These are phyloP conservation scores for Candida dajiaensis DNA, from an alignment of 805 yeast species.

Conservation along the genomic window DNA sequence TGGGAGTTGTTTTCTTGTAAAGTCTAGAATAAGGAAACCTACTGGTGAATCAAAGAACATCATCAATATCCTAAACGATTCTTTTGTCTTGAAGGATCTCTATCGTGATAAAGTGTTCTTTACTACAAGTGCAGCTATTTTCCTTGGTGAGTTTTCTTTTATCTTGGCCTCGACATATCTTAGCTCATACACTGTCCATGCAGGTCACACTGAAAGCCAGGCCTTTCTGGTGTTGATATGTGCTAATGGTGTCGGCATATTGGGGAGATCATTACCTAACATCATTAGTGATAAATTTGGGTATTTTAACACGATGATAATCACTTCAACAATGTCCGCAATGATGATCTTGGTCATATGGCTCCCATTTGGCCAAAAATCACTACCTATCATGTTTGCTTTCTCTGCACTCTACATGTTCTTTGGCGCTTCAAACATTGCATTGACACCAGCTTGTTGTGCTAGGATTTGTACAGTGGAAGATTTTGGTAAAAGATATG, in stretches of 20 bases:
- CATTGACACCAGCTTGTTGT: conserved; percentile 66
- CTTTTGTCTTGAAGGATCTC: conserved; percentile 11
- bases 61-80: conserved; percentile 1
- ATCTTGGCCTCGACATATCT: conserved; percentile 48
- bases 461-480: conserved; percentile 56
- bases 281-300: conserved; percentile 49
- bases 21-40: conserved; percentile 29
- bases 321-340: conserved; percentile 40
- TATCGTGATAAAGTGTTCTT: conserved; percentile 10
- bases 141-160: conserved; percentile 41
- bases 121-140: conserved; percentile 12
- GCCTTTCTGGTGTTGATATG: conserved; percentile 33
- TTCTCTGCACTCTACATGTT: conserved; percentile 55
- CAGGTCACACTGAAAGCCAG: conserved; percentile 38
- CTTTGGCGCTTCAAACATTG: conserved; percentile 53
- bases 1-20: conserved; percentile 29
- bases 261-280: conserved; percentile 54
- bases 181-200: conserved; percentile 49
- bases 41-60: background rate
- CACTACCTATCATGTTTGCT: conserved; percentile 37
- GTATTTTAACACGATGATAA: conserved; percentile 48
- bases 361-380: conserved; percentile 54
- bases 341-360: conserved; percentile 49
- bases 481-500: conserved; percentile 64
- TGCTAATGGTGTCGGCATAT: conserved; percentile 37